A percentile compares a stretch with the other conserved stretches of the same genome.
Conservation (phyloP, 2,329 filamentous ascomycete species). For the Rutstroemia sp. region DNA sequence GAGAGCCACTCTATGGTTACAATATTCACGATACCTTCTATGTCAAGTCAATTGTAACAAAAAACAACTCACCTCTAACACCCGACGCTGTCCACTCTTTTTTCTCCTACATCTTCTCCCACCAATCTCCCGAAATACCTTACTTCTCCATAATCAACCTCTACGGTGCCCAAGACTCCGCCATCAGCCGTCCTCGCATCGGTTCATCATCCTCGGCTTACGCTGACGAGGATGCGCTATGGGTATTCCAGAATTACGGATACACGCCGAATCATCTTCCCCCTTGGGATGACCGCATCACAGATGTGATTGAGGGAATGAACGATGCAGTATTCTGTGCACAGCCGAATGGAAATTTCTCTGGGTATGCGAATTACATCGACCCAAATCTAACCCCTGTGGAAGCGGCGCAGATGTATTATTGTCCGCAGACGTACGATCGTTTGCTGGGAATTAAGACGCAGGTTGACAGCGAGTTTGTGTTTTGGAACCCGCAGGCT, state of each 20-base stretch:
- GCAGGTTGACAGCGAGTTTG: conserved; percentile 13
- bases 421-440: conserved; percentile 18
- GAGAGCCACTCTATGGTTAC: conserved; percentile 32
- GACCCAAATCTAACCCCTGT: conserved; percentile 15
- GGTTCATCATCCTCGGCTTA: conserved; percentile 8
- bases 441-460: conserved; percentile 18
- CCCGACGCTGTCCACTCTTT: conserved; percentile 8
- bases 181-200: conserved; percentile 10
- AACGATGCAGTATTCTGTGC: conserved; percentile 17
- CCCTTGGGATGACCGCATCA: conserved; percentile 14
- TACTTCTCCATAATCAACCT: conserved; percentile 21
- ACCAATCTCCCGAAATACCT: conserved; percentile 11
- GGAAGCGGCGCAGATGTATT: conserved; percentile 17
- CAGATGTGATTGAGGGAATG: conserved; percentile 11
- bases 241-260: conserved; percentile 21
- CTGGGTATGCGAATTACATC: conserved; percentile 22
- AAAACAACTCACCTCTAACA: conserved; percentile 9
- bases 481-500: conserved; percentile 19
- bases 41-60: conserved; percentile 5
- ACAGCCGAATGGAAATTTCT: conserved; percentile 22
- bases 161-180: conserved; percentile 16
- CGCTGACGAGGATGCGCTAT: conserved; percentile 17
- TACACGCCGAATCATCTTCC: conserved; percentile 6
- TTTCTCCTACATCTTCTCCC: conserved; percentile 7
- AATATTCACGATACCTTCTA: conserved; percentile 36